Evolutionary conservation across 805 yeast species (phyloP).

Genomic region (Jamesozyma rosinii): DNA sequence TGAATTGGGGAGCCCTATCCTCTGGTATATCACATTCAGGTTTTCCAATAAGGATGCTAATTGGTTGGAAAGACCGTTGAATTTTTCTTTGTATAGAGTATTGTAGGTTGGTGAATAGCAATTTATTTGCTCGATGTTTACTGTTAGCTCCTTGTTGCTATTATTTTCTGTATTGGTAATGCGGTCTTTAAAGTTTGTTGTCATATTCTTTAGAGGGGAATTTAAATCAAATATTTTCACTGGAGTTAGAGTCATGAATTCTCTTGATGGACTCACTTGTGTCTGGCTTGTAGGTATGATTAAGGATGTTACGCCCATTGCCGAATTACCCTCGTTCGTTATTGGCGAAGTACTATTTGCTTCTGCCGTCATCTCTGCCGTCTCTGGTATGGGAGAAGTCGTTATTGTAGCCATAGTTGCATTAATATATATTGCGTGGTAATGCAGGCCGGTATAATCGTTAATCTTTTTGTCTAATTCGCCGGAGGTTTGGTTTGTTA

Average conservation of each 20-base stretch:
- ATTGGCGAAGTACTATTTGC: not conserved
- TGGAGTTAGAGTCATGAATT: slow-evolving; percentile 26
- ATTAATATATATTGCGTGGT: no score
- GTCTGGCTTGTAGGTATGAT: not conserved
- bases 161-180: not conserved
- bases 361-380: not conserved
- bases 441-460: no score
- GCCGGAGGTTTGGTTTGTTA: no score
- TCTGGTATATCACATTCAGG: slow-evolving; percentile 39
- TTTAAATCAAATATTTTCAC: slow-evolving; percentile 16
- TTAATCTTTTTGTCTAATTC: no score
- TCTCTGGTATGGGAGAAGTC: not conserved
- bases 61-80: slow-evolving; percentile 25
- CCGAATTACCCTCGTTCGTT: not conserved
- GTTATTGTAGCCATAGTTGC: slow-evolving; percentile 1
- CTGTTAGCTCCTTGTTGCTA: not conserved
- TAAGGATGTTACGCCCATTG: not conserved
- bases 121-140: not conserved
- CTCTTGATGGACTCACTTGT: slow-evolving; percentile 7
- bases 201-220: slow-evolving; percentile 10
- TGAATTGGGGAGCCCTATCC: slow-evolving; percentile 45
- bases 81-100: slow-evolving; percentile 23
- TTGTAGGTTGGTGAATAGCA: slow-evolving; percentile 5
- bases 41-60: slow-evolving; percentile 31
- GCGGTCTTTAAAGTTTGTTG: not conserved